Evolutionary conservation across 177 flowering plant genomes (phyloP).

Genomic region (Vitis hybrid): DNA sequence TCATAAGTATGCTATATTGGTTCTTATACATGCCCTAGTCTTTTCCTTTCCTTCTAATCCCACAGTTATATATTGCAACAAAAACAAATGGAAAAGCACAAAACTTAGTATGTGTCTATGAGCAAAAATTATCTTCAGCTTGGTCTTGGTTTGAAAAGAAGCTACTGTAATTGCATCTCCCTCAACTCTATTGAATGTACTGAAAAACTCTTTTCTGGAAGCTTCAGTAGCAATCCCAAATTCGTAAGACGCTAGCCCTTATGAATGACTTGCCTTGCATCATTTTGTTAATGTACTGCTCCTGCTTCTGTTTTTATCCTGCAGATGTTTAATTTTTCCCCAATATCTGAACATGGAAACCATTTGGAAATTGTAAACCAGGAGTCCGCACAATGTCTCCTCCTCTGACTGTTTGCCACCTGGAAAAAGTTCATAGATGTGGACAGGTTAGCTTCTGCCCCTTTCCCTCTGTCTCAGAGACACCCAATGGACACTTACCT

Average conservation of each 20-base stretch:
- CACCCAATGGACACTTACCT: slow-evolving; percentile 40
- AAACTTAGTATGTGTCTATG: slow-evolving; percentile 18
- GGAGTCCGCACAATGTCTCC: slow-evolving; percentile 63
- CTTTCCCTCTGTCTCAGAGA: not conserved
- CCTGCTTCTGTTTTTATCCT: not conserved
- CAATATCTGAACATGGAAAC: slow-evolving; percentile 41
- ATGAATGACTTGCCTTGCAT: slow-evolving; percentile 1
- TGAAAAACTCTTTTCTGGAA: too few relatives aligned
- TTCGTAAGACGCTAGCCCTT: slow-evolving; percentile 6
- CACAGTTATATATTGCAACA: slow-evolving; percentile 5
- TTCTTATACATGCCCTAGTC: not conserved
- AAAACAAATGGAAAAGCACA: slow-evolving; percentile 17
- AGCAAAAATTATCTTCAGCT: slow-evolving; percentile 10
- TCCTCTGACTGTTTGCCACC: slow-evolving; percentile 55
- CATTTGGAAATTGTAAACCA: slow-evolving; percentile 62
- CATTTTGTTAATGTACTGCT: not conserved
- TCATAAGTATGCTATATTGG: slow-evolving; percentile 11
- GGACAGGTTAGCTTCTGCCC: slow-evolving; percentile 7
- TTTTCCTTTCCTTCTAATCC: not conserved
- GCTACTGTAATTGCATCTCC: slow-evolving; percentile 1
- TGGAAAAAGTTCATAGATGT: slow-evolving; percentile 15
- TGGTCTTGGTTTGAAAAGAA: slow-evolving; percentile 14
- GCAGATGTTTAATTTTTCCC: slow-evolving; percentile 22
- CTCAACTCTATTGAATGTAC: too few relatives aligned
- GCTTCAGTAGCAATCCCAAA: not conserved